These are phyloP conservation scores for Haplosporangium sp. DNA, from an alignment of 371 early-diverging fungal species.

Conservation along the genomic window DNA sequence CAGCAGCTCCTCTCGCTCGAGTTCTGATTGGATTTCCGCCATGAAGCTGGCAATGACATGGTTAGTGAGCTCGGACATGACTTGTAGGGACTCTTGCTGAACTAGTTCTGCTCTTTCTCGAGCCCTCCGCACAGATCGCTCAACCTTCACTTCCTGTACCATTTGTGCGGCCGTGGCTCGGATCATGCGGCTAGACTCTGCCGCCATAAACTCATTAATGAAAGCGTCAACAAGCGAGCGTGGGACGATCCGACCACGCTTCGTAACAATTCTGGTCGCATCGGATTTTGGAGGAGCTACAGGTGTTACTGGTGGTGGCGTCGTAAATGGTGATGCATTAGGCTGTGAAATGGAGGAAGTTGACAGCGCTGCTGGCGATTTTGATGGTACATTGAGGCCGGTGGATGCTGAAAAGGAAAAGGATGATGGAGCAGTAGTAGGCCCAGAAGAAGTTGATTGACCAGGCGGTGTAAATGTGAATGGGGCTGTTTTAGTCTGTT, in stretches of 20 bases:
- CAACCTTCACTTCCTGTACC: slow-evolving; percentile 18
- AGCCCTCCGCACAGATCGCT: slow-evolving; percentile 32
- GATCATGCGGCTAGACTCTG: slow-evolving; percentile 16
- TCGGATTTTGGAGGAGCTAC: slow-evolving; percentile 30
- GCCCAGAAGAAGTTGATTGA: neutral
- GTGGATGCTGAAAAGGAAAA: neutral
- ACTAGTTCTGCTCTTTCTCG: slow-evolving; percentile 17
- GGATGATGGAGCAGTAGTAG: neutral
- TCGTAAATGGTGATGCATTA: neutral
- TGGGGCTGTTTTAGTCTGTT: neutral
- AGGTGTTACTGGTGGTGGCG: slow-evolving; percentile 1
- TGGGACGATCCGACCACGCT: slow-evolving; percentile 30
- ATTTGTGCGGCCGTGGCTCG: slow-evolving; percentile 33
- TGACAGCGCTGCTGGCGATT: neutral
- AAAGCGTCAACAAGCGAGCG: slow-evolving; percentile 30
- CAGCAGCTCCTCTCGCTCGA: slow-evolving; percentile 23
- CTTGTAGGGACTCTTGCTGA: slow-evolving; percentile 7
- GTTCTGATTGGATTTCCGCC: slow-evolving; percentile 16
- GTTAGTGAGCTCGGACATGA: slow-evolving; percentile 10
- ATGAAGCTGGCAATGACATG: slow-evolving; percentile 6
- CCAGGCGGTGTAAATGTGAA: slow-evolving; percentile 1
- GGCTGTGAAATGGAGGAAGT: neutral
- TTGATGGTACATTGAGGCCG: neutral
- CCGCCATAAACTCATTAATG: slow-evolving; percentile 17
- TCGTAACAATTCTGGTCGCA: slow-evolving; percentile 29